Conservation (phyloP, 768 basidiomycete genomes). For the Daedaleopsis nitida region DNA sequence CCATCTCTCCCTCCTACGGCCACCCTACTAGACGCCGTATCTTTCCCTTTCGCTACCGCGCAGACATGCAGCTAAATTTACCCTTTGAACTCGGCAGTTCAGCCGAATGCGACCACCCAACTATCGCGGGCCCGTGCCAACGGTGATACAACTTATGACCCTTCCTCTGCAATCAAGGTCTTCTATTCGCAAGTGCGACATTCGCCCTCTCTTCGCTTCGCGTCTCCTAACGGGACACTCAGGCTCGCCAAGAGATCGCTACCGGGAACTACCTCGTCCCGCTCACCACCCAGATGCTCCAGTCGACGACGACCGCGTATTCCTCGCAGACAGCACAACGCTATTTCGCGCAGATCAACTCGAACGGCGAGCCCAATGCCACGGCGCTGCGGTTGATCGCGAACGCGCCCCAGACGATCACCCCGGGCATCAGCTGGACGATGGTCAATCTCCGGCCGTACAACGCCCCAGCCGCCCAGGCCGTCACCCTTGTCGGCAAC, state of each 20-base stretch:
- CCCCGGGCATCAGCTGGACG: conserved; percentile 35
- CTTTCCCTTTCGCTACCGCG: not conserved
- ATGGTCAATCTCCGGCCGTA: conserved; percentile 44
- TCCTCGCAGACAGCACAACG: conserved; percentile 27
- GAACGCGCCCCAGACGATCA: conserved; percentile 41
- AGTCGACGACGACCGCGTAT: conserved; percentile 23
- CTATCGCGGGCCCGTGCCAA: conserved; percentile 37
- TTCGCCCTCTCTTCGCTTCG: not conserved
- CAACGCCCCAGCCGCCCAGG: conserved; percentile 39
- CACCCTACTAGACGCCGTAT: no score
- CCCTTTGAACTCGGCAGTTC: conserved; percentile 34
- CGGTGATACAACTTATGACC: conserved; percentile 41
- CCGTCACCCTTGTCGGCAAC: conserved; percentile 45
- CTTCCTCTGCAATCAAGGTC: conserved; percentile 36
- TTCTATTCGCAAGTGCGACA: conserved; percentile 42
- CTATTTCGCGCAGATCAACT: conserved; percentile 29
- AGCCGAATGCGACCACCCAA: conserved; percentile 35
- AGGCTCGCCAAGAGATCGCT: conserved; percentile 44
- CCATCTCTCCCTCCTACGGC: no score
- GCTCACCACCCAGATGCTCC: conserved; percentile 31
- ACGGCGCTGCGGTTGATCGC: conserved; percentile 41
- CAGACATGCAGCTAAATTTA: not conserved
- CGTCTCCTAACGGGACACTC: not conserved
- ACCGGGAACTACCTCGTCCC: conserved; percentile 42
- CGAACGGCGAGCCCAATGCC: conserved; percentile 33